phyloP scores from a whole-genome alignment of 2,329 filamentous ascomycete genomes.

The Magnaporthales sp. region DNA sequence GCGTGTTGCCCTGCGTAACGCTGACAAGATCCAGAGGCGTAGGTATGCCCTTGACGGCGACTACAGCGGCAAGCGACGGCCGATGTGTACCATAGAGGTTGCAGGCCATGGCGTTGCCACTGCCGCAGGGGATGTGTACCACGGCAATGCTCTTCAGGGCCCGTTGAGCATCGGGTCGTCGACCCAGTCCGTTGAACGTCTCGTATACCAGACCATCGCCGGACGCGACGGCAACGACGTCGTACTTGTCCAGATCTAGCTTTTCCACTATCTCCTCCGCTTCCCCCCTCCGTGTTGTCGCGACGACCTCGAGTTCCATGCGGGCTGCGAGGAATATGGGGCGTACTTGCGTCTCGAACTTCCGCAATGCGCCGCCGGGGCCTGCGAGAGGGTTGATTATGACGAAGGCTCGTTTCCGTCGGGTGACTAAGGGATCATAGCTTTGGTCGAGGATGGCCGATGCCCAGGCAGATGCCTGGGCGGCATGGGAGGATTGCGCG shows the following conservation, averaged over 20 bases:
- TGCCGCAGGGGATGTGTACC: slow-evolving; percentile 82
- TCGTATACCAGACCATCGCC: slow-evolving; percentile 90
- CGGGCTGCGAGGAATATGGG: slow-evolving; percentile 77
- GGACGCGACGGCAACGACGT: slow-evolving; percentile 81
- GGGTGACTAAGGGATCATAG: slow-evolving; percentile 57
- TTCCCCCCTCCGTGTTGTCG: slow-evolving; percentile 65
- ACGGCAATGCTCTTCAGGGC: slow-evolving; percentile 74
- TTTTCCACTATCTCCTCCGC: slow-evolving; percentile 67
- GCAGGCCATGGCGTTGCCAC: slow-evolving; percentile 87
- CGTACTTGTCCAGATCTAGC: slow-evolving; percentile 70
- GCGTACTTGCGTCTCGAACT: slow-evolving; percentile 67
- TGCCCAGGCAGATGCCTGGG: slow-evolving; percentile 48
- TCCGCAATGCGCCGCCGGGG: slow-evolving; percentile 63
- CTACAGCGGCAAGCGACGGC: slow-evolving; percentile 67
- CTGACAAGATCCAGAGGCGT: slow-evolving; percentile 80
- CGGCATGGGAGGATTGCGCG: slow-evolving; percentile 18
- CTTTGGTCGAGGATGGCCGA: slow-evolving; percentile 56
- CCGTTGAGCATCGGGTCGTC: slow-evolving; percentile 62
- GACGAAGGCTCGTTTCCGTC: slow-evolving; percentile 72
- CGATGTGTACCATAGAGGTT: slow-evolving; percentile 79
- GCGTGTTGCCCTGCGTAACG: slow-evolving; percentile 69
- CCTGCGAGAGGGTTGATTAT: slow-evolving; percentile 88
- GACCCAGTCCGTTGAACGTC: slow-evolving; percentile 85
- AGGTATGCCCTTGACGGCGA: slow-evolving; percentile 78
- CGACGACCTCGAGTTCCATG: slow-evolving; percentile 66